These are phyloP conservation scores for Conringia planisiliqua DNA, from an alignment of 345 rosid genomes.

Conservation along the genomic window DNA sequence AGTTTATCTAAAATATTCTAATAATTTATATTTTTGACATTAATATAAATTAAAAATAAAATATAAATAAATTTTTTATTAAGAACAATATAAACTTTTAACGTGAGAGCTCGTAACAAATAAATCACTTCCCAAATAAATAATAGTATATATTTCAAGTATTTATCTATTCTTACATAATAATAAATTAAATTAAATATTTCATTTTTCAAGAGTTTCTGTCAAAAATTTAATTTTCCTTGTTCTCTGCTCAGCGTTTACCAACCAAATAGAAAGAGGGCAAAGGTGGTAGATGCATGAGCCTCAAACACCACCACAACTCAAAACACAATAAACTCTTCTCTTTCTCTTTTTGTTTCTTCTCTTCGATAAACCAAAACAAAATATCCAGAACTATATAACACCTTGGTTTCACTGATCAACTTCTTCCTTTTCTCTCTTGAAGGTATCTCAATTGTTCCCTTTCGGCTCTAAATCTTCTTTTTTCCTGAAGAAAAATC, in stretches of 20 bases:
- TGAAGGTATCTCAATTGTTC: conserved; percentile 21
- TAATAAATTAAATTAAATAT: too few relatives aligned
- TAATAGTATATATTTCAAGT: too few relatives aligned
- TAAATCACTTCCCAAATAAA: too few relatives aligned
- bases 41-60: too few relatives aligned
- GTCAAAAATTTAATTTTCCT: neutral
- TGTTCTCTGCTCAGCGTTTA: conserved; percentile 25
- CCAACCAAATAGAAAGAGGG: conserved; percentile 33
- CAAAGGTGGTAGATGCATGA: conserved; percentile 87
- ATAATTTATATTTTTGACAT: too few relatives aligned
- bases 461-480: conserved; percentile 9
- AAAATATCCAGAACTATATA: conserved; percentile 5
- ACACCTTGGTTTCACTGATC: conserved; percentile 26
- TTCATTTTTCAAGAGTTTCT: too few relatives aligned
- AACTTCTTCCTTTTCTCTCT: conserved; percentile 30
- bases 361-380: neutral
- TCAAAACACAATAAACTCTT: conserved; percentile 5
- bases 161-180: too few relatives aligned
- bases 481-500: neutral
- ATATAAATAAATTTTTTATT: too few relatives aligned
- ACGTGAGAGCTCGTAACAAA: too few relatives aligned
- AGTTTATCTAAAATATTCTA: too few relatives aligned
- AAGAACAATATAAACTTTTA: too few relatives aligned
- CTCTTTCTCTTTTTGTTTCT: neutral
- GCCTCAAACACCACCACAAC: conserved; percentile 38